Base-by-base conservation (phyloP, 306 rosid genomes). In the Gleditsia sinensis region DNA sequence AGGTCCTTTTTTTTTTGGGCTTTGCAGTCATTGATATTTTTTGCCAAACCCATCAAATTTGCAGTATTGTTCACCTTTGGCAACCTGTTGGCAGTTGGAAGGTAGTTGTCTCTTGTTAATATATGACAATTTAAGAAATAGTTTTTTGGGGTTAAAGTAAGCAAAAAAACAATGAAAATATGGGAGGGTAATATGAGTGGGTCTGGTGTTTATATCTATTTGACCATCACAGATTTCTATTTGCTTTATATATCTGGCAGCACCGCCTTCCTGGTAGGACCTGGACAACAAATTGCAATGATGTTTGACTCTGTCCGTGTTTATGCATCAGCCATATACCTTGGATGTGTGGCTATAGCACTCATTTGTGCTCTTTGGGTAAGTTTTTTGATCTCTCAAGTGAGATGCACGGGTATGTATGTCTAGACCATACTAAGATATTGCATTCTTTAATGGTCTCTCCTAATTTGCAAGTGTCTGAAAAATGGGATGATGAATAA, bases 361-460 rank as follows among this genome's bases (percentile, higher is more conserved):
- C 94, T 94, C 76, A 74, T 91, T n/a, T 94, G 89, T 71, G 97
- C 97, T 80, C 92, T 94, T 42, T 83, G n/a, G 93, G 97, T 94
- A 83, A 81, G 91, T 78, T 28, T 58, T 43, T 69, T 40, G 37
- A 78, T 77, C 28, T 56, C 25, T 27, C 14, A 39, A 27, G 48
- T 45, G 20, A 53, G 67, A 19, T 71, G 12, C 74, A 50, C 16
- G 69, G 28, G 20, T 7, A 66, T 12, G 55, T 50, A 19, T 50
- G 9, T 70, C 64, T 55, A 21, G 55, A 65, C 37, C 9, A 27
- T 70, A 27, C 50, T 28, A 16, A 7, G 30, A 62, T 28, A 33
- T 71, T 24, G 53, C 68, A 57, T 21, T 5, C 19, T 65, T 25
- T 27, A 72, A 61, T 67, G 57, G 8, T 54, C 27, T 43, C 10